Evolutionary conservation across 108 stramenopile species (phyloP), one percentile per base, ranked within the genome.

Genomic region (Parietichytrium sp.): DNA sequence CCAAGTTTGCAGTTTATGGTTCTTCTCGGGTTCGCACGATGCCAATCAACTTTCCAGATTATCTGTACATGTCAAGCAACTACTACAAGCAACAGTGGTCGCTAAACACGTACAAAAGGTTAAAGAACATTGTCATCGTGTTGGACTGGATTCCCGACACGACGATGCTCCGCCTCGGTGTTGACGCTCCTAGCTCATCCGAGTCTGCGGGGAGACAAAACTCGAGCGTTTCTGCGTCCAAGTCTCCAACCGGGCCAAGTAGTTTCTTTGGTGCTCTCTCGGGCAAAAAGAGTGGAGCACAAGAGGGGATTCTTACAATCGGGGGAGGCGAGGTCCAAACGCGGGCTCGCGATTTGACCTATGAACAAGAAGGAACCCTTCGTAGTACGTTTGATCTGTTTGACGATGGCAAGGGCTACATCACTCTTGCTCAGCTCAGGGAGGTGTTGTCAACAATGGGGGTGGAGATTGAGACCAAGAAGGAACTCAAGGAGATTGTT

Each of bases 121-220:
- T 99, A 55, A 98, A 99, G 90, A 99, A 98, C 90, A 92, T 98
- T 16, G 95, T 99, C 50, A 92, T 97, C 6, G 88, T 96, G 15
- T 90, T 99, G 94, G 97, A 98, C 82, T 97, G 84, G 84, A 83
- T 83, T 27, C 90, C 90, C n/a, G 72, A 86, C 48, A 51, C 51
- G 7, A 82, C 52, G 18, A 3, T 20, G 36, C 61, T 82, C 2
- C 47, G 53, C 3, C 54, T 78, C 31, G 54, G 47, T 23, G 33
- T 54, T 16, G 47, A 49, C 12, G 72, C 48, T n/a, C 93, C 82
- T 80, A 86, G 86, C 82, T 93, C 87, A 79, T 92, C 83, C 0
- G 92, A 90, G 82, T 82, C 85, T 30, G 88, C 87, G 47, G 55
- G 92, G 38, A 78, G 83, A 54, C 92, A 93, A 80, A 87, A 93